Evolutionary conservation across 768 basidiomycete genomes (phyloP).

Genomic region (Xerocomus spinulosus): DNA sequence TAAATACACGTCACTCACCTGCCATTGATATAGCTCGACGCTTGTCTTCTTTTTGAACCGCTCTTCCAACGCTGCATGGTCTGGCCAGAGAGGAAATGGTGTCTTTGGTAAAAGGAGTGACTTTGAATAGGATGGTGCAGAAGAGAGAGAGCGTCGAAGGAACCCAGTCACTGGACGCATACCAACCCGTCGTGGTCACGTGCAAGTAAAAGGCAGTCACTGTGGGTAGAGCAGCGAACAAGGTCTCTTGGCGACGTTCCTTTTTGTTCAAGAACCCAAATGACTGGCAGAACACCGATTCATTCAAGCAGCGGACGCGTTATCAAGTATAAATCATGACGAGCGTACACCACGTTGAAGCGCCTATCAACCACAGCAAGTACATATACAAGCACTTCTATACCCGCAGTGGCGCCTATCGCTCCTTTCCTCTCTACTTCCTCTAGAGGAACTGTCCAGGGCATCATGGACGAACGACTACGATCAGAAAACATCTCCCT

Average conservation of each 20-base stretch:
- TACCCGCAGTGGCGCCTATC: slow-evolving; percentile 11
- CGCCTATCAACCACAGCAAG: slow-evolving; percentile 13
- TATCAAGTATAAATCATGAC: not conserved
- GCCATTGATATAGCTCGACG: slow-evolving; percentile 72
- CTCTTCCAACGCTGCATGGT: slow-evolving; percentile 59
- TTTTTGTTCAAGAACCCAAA: no score
- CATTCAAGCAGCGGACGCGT: no score
- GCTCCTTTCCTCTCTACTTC: not conserved
- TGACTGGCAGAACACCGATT: no score
- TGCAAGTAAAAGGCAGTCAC: no score
- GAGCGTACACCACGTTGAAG: not conserved
- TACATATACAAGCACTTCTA: slow-evolving; percentile 7
- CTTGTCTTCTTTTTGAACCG: slow-evolving; percentile 59
- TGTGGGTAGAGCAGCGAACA: no score
- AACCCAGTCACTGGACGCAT: slow-evolving; percentile 12
- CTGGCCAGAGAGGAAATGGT: slow-evolving; percentile 65
- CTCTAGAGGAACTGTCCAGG: no score
- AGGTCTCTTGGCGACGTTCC: no score
- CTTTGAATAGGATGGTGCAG: slow-evolving; percentile 37
- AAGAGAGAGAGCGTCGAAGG: slow-evolving; percentile 14
- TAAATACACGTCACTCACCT: slow-evolving; percentile 44
- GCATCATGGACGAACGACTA: slow-evolving; percentile 7
- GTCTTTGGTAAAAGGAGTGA: slow-evolving; percentile 84
- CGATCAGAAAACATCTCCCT: slow-evolving; percentile 15
- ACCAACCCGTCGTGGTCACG: no score